Evolutionary conservation across 2,329 filamentous ascomycete genomes (phyloP), one percentile per base, ranked within the genome.

Genomic region (Hymenotorrendiella dingleyae): DNA sequence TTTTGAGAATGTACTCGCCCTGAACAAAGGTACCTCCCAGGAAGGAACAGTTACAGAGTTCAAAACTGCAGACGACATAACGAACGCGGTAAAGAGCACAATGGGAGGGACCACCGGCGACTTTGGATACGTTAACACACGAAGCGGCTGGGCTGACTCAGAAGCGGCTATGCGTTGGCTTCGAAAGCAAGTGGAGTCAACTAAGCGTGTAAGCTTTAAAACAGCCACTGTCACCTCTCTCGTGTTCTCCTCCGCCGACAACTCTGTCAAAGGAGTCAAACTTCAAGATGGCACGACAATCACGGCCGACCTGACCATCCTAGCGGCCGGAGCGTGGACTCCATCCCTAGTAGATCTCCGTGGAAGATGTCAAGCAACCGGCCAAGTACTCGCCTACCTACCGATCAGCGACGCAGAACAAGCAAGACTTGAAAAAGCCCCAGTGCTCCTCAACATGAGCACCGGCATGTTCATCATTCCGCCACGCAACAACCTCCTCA

Each of bases 261-360:
- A 60, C 17, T 58, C 65, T 16, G 58, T 64, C n/a, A 69, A 71
- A 1, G 86, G 86, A 24, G 84, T 70, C 17, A 69, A 65, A n/a
- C 64, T 85, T 9, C 55, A 57, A 2, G 65, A 75, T 47, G 72
- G 71, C 1, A 62, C 62, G 6, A 66, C 60, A 8, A 50, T 87
- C 6, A 66, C 64, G 4, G 86, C 84, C 2, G 84, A 87, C 45
- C 71, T 94, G 6, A 82, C 86, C 24, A 71, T 96, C 42, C 72
- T 94, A 2, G 89, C 91, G 0, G 81, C 89, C 0, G 91, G 91
- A 12, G 89, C 91, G 4, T 97, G 91, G 90, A 87, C 86, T 2
- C 77, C 82, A 2, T 73, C 76, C 1, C 72, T 96, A 17, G 67
- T 96, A 43, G 85, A 95, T 62, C 69, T 96, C 1, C 72, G 81